Evolutionary conservation across 768 basidiomycete genomes (phyloP), one percentile per base, ranked within the genome.

Genomic region (Piloderma croceum): DNA sequence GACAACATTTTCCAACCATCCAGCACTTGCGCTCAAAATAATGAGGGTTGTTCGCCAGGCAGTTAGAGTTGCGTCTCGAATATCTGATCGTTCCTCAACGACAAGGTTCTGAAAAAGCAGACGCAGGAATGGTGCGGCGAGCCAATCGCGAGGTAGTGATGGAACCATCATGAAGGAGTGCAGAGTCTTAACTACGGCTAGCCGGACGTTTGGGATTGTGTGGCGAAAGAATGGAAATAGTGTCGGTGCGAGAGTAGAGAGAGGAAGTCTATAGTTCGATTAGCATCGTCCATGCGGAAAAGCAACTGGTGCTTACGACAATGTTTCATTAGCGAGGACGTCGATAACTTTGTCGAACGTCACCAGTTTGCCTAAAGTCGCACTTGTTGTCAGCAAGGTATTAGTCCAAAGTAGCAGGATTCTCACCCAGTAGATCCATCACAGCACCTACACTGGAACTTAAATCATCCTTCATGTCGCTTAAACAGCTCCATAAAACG

Each of bases 141-240:
- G 74, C 96, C 96, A 98, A 39, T 82, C 81, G 50, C 73, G 70
- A 6, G 85, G 76, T 31, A 93, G 73, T 0, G 80, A 75, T 6
- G 78, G 61, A 6, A 90, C 84, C 18, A 71, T 67, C 74, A 96
- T 85, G 63, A 98, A 93, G 6, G 85, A 83, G 41, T 81, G 74
- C 7, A 98, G 67, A 0, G 92, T 92, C 44, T 88, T 83, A 33
- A 93, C 86, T 3, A 98, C 93, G 3, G 96, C 84, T 11, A 93
- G 72, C 6, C 96, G 89, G 40, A 99, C 96, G 45, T 83, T 84
- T 2, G 86, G 64, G 52, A 99, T 98, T 0, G 94, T 93, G 60
- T 99, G 96, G 13, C 96, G 88, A 65, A 97, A 93, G 72, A 94
- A 97, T 3, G 94, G 90, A 64, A 90, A 98, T 5, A 94, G 67